Base-by-base conservation (phyloP, 108 stramenopile species). In the Cylindrotheca closterium region DNA sequence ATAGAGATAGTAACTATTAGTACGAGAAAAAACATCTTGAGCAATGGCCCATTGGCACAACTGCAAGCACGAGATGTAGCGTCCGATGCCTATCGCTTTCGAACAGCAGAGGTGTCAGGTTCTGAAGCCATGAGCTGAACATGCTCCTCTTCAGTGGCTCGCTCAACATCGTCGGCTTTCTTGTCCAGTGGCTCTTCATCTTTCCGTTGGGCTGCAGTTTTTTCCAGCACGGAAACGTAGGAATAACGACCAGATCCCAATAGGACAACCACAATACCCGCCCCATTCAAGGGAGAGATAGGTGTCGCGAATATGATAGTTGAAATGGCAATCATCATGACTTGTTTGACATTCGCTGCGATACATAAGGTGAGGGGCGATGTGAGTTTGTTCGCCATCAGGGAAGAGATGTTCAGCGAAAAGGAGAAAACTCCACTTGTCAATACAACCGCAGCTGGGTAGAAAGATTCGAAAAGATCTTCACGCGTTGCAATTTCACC, bases 271-370 rank as follows among this genome's bases (percentile, higher is more conserved):
- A 84, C 51, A 53, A 93, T 85, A 0, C 91, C 91, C 8, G 58
- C 30, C 18, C 84, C 84, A 70, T 84, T 88, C 63, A 85, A 49
- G 0, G 68, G 54, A 17, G 77, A 60, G 45, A 91, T 83, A 8
- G 68, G 68, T 22, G 63, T 74, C 24, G 70, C 12, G 64, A 86
- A 88, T 25, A 85, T 48, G 23, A 87, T 72, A 0, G 83, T 86
- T 1, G 68, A 68, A 28, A 88, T 51, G 47, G 59, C 68, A 58
- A 85, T 87, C 84, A 88, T 86, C 10, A 88, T 18, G 0, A 91
- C 94, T 75, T 95, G 94, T 55, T 95, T 95, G 47, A 92, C 89
- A 73, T 95, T 95, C 30, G 94, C 89, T 10, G 91, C 81, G 47
- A 95, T 92, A 25, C 91, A 91, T 23, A 95, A 66, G 8, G 94